Base-by-base conservation (phyloP, 257 asterid species). In the Cinchona pubescens region DNA sequence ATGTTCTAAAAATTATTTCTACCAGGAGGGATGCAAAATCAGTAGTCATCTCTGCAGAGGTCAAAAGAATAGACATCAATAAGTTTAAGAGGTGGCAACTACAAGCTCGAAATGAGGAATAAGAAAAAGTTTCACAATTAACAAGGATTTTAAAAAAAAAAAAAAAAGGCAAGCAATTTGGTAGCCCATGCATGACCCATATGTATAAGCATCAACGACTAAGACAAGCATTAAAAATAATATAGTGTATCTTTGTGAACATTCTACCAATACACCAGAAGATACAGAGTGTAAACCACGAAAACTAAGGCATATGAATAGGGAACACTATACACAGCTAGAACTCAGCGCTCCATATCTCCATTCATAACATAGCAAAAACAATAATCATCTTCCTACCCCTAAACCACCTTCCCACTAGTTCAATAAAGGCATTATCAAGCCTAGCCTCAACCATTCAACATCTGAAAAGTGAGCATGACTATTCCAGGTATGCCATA, bases 1-100 rank as follows among this genome's bases (percentile, higher is more conserved):
- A 40, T 34, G 99, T 94, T 82, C 82, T 93, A 85, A 94, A 92
- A 79, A 92, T 72, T 69, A 85, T 74, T 80, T 94, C 97, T 75
- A 94, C 90, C 89, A 94, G 77, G 63, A 82, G 79, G 23, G 97
- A 76, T 21, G 84, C 90, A 78, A 89, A 77, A 78, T 94, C 98
- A 5, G 84, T 30, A 15, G 91, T 83, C 88, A 89, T 81, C 85
- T 84, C 92, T 83, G 83, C 86, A 85, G 83, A 82, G 71, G 81
- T 85, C 78, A 86, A 82, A 37, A 76, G 74, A 80, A 42, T 15
- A 27, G 21, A 18, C 55, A 51, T 46, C 25, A 65, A 40, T 71
- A 51, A 72, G 32, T 18, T 23, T 30, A 72, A 42, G 42, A 55
- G 25, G 11, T 63, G 51, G 46, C 1, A 2, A 21, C 18, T 43